Evolutionary conservation across 2,329 filamentous ascomycete genomes (phyloP).

Genomic region (Xylaria multiplex): DNA sequence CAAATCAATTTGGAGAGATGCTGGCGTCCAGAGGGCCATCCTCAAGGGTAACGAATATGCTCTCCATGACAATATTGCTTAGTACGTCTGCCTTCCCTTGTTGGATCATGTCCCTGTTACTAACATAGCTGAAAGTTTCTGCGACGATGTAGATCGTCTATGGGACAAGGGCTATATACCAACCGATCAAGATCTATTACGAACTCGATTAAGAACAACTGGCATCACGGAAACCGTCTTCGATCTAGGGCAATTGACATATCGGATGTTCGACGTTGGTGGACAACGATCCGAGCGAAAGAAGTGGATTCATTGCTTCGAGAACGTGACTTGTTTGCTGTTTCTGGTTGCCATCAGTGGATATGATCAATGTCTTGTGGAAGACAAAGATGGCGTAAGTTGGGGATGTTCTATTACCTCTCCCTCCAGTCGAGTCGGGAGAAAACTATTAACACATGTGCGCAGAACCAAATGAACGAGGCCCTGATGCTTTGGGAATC

Average conservation of each 20-base stretch:
- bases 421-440: not conserved
- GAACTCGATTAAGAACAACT: slow-evolving; percentile 88
- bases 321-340: slow-evolving; percentile 89
- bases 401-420: slow-evolving; percentile 10
- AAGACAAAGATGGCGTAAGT: slow-evolving; percentile 94
- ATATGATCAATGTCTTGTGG: slow-evolving; percentile 94
- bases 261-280: slow-evolving; percentile 96
- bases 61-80: slow-evolving; percentile 92
- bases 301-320: slow-evolving; percentile 98
- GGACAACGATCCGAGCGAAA: slow-evolving; percentile 92
- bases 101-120: slow-evolving; percentile 18
- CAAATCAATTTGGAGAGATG: slow-evolving; percentile 84
- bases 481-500: slow-evolving; percentile 88
- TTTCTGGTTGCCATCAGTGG: slow-evolving; percentile 96
- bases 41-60: slow-evolving; percentile 95
- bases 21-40: slow-evolving; percentile 86
- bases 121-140: slow-evolving; percentile 71
- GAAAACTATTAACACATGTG: slow-evolving; percentile 25
- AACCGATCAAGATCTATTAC: slow-evolving; percentile 92
- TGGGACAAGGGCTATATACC: slow-evolving; percentile 84
- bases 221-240: slow-evolving; percentile 97
- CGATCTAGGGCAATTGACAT: slow-evolving; percentile 89
- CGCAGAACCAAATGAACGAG: slow-evolving; percentile 89
- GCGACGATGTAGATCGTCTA: slow-evolving; percentile 78
- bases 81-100: slow-evolving; percentile 74